Evolutionary conservation across 2,329 filamentous ascomycete species (phyloP), one percentile per base, ranked within the genome.

Genomic region (Magnaporthales sp.): DNA sequence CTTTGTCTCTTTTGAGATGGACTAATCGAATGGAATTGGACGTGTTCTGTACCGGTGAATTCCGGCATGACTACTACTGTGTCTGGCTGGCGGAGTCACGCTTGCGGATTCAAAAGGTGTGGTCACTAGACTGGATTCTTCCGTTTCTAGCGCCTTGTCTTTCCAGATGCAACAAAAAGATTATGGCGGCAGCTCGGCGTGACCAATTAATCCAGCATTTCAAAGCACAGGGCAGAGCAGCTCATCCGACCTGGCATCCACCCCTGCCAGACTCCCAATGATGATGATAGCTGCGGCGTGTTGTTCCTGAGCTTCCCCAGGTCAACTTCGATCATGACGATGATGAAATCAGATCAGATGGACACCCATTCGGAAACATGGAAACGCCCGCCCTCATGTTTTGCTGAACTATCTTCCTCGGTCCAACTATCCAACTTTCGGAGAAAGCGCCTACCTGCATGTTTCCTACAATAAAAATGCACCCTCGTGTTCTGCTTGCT

Each of bases 241-340:
- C 38, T 51, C 38, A 51, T 51, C 19, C 38, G 38, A 51, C 6
- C 38, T 19, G 38, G 38, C 38, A 1, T 51, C 15, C 38, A 51
- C 38, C 38, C 38, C 38, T 51, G 38, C 38, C 19, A 51, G 38
- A 51, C 38, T n/a, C 38, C n/a, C 27, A 13, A 60, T 60, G 56
- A 60, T 60, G 56, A 60, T 60, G 56, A 60, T 26, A 60, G 56
- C 10, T 27, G 56, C 56, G 56, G 56, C 56, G 56, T 60, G 56
- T 27, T 60, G 56, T 60, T 27, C 56, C 56, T 60, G 56, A 60
- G 13, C 56, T 27, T 60, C 56, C 24, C 54, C 54, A 58, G 24
- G 27, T 27, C 8, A 19, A 27, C 13, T 29, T 60, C 24, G 56
- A 27, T 27, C 56, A 27, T 60, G 56, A 51, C 38, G 38, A 60